A percentile compares a stretch with the other conserved stretches of the same genome.
phyloP scores from a whole-genome alignment of 345 rosid species.

The Citrus sp. region DNA sequence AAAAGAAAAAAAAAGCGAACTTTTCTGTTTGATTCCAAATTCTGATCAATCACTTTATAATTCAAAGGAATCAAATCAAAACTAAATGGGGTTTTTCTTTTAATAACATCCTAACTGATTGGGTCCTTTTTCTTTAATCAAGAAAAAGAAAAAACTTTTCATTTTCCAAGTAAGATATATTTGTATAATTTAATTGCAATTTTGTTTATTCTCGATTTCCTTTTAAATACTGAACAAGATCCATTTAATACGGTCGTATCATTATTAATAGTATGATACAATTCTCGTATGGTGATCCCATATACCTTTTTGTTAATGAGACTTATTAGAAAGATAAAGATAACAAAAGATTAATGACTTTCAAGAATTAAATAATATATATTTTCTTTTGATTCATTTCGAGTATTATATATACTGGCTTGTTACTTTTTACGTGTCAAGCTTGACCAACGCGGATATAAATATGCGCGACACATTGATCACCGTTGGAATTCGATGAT shows the following conservation, averaged over 20 bases:
- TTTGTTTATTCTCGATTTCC: neutral
- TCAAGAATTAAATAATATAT: neutral
- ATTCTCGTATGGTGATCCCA: neutral
- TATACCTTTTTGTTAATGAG: neutral
- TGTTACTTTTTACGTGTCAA: neutral
- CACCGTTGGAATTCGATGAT: slow-evolving; percentile 4
- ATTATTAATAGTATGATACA: neutral
- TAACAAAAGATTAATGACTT: slow-evolving; percentile 7
- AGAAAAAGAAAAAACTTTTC: too few relatives aligned
- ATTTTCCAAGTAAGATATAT: neutral
- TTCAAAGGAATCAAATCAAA: neutral
- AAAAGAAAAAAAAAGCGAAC: neutral
- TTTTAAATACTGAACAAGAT: neutral
- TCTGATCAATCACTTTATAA: neutral
- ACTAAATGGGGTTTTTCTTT: neutral
- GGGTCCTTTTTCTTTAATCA: neutral
- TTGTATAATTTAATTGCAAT: neutral
- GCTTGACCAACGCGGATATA: neutral
- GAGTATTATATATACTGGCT: neutral
- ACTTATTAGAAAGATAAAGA: neutral
- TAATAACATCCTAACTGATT: neutral
- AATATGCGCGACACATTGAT: neutral
- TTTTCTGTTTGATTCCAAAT: neutral
- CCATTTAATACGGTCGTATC: neutral
- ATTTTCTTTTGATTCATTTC: neutral